A percentile compares a stretch with the other conserved stretches of the same genome.
Evolutionary conservation across 108 stramenopile genomes (phyloP).

Genomic region (Nitzschia palea): DNA sequence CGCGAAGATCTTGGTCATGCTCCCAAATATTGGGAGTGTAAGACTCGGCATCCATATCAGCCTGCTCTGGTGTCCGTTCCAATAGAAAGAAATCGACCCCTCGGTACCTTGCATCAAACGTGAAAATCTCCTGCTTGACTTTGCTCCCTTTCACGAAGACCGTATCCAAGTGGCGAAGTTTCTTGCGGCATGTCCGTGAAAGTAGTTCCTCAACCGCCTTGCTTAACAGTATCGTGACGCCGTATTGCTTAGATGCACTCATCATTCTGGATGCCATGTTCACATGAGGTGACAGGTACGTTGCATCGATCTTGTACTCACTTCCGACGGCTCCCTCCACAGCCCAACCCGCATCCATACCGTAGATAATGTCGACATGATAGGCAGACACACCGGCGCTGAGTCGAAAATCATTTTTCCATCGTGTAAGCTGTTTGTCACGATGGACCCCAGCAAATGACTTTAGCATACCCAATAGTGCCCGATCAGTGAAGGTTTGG

Average conservation of each 20-base stretch:
- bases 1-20: slow-evolving; percentile 75
- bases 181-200: slow-evolving; percentile 53
- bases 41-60: slow-evolving; percentile 70
- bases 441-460: slow-evolving; percentile 78
- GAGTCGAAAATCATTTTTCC: slow-evolving; percentile 78
- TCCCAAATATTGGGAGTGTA: slow-evolving; percentile 75
- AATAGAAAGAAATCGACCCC: slow-evolving; percentile 82
- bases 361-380: slow-evolving; percentile 83
- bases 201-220: slow-evolving; percentile 83
- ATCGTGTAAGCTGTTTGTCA: slow-evolving; percentile 58
- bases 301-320: slow-evolving; percentile 93
- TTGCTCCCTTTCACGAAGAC: slow-evolving; percentile 93
- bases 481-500: slow-evolving; percentile 74
- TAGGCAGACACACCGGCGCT: slow-evolving; percentile 73
- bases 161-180: slow-evolving; percentile 87
- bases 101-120: slow-evolving; percentile 82
- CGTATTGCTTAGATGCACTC: slow-evolving; percentile 87
- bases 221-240: slow-evolving; percentile 76
- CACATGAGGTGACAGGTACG: slow-evolving; percentile 95
- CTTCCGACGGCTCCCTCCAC: slow-evolving; percentile 95
- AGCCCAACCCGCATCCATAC: slow-evolving; percentile 97
- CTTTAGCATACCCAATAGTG: slow-evolving; percentile 76
- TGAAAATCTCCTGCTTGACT: slow-evolving; percentile 82
- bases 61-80: slow-evolving; percentile 60
- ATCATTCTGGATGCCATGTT: slow-evolving; percentile 96